Percentiles rank a stretch among this genome's conserved stretches.
Conservation (phyloP, 2,329 filamentous ascomycete genomes). For the Sarocladium strictum region DNA sequence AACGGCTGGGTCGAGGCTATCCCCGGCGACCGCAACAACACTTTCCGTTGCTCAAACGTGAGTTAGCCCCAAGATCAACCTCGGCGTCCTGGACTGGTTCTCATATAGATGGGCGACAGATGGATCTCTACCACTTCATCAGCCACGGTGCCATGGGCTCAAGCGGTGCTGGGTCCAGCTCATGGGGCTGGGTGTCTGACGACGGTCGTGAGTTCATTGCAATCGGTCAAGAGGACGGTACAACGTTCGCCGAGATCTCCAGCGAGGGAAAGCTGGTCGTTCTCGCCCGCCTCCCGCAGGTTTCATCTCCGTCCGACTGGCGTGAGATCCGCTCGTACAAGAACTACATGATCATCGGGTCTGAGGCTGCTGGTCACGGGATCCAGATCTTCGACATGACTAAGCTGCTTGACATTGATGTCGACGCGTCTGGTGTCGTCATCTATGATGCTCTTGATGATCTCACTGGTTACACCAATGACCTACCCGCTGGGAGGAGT, state of each 20-base stretch:
- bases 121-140: slow-evolving; percentile 47
- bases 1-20: neutral
- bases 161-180: slow-evolving; percentile 23
- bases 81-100: too few species aligned
- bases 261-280: slow-evolving; percentile 34
- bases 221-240: slow-evolving; percentile 37
- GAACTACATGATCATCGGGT: slow-evolving; percentile 27
- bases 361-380: slow-evolving; percentile 40
- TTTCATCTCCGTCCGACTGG: slow-evolving; percentile 28
- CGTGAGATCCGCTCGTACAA: slow-evolving; percentile 28
- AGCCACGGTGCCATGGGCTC: slow-evolving; percentile 42
- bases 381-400: slow-evolving; percentile 58
- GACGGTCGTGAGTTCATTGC: slow-evolving; percentile 38
- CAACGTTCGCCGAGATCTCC: slow-evolving; percentile 38
- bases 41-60: neutral
- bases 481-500: slow-evolving; percentile 13
- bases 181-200: slow-evolving; percentile 35
- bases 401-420: slow-evolving; percentile 40
- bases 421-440: slow-evolving; percentile 11
- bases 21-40: neutral
- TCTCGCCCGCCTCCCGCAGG: slow-evolving; percentile 34
- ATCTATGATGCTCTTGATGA: neutral
- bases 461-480: slow-evolving; percentile 15
- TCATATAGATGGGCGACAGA: too few species aligned
- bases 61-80: neutral